Percentiles rank a stretch among this genome's conserved stretches.
These are phyloP conservation scores for Dalbergia cultrata DNA, from an alignment of 306 rosid genomes.

Conservation along the genomic window DNA sequence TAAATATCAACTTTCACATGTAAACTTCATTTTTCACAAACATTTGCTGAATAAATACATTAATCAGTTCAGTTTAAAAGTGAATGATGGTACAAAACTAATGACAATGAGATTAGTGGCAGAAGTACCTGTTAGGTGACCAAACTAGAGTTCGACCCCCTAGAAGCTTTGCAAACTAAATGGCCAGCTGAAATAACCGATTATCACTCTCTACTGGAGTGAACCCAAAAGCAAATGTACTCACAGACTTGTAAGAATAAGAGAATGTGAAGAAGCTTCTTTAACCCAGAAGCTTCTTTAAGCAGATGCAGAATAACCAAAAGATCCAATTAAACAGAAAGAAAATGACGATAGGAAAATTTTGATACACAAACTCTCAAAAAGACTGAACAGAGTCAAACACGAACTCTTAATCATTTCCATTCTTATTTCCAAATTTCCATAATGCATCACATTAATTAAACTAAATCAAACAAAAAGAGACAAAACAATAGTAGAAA, in stretches of 20 bases:
- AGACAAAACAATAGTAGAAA: too few relatives aligned
- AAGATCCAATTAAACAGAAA: too few relatives aligned
- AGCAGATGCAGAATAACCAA: neutral
- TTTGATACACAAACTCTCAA: too few relatives aligned
- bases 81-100: neutral
- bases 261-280: neutral
- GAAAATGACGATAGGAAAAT: too few relatives aligned
- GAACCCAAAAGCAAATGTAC: slow-evolving; percentile 92
- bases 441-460: too few relatives aligned
- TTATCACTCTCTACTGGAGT: slow-evolving; percentile 48
- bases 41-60: neutral
- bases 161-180: slow-evolving; percentile 88
- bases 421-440: too few relatives aligned
- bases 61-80: neutral
- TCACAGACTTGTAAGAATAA: neutral
- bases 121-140: slow-evolving; percentile 76
- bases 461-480: too few relatives aligned
- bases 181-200: slow-evolving; percentile 56
- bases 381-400: too few relatives aligned
- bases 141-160: slow-evolving; percentile 79
- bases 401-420: too few relatives aligned
- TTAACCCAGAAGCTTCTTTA: neutral
- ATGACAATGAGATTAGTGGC: neutral
- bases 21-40: neutral
- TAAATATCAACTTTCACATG: neutral